phyloP scores from a whole-genome alignment of 1,284 basidiomycete species.

The Ustilago xerochloae region DNA sequence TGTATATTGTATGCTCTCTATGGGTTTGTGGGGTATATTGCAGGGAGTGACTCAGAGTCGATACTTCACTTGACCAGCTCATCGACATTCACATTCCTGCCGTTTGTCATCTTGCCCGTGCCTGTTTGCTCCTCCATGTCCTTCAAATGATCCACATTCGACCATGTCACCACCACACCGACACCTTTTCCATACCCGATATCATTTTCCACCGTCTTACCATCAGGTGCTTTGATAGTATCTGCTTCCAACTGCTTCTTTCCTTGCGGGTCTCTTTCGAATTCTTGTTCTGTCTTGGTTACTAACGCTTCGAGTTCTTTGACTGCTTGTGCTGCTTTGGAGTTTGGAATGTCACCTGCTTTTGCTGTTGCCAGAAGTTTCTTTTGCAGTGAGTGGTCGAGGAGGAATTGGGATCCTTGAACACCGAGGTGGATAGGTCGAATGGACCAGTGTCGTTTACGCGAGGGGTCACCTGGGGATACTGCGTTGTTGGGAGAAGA shows the following conservation, averaged over 20 bases:
- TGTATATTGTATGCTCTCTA: conserved; percentile 6
- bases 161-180: conserved; percentile 33
- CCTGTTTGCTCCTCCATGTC: conserved; percentile 12
- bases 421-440: conserved; percentile 40
- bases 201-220: conserved; percentile 21
- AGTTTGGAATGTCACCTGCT: background rate
- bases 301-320: conserved; percentile 23
- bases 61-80: conserved; percentile 38
- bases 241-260: conserved; percentile 26
- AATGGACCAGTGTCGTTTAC: conserved; percentile 33
- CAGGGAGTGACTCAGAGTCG: background rate
- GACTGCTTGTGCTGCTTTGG: background rate
- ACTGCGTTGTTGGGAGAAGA: background rate
- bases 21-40: background rate
- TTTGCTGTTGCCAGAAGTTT: conserved; percentile 8
- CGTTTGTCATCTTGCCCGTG: background rate
- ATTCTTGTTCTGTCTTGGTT: conserved; percentile 23
- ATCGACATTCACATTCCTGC: conserved; percentile 43
- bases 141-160: conserved; percentile 36
- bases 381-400: conserved; percentile 42
- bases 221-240: conserved; percentile 35
- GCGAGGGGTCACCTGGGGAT: conserved; percentile 8
- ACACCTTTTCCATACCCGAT: conserved; percentile 36
- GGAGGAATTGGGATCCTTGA: conserved; percentile 37
- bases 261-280: conserved; percentile 33